Percentiles rank a stretch among this genome's conserved stretches.
Conservation (phyloP, 805 yeast species). For the Metschnikowia corniflorae region DNA sequence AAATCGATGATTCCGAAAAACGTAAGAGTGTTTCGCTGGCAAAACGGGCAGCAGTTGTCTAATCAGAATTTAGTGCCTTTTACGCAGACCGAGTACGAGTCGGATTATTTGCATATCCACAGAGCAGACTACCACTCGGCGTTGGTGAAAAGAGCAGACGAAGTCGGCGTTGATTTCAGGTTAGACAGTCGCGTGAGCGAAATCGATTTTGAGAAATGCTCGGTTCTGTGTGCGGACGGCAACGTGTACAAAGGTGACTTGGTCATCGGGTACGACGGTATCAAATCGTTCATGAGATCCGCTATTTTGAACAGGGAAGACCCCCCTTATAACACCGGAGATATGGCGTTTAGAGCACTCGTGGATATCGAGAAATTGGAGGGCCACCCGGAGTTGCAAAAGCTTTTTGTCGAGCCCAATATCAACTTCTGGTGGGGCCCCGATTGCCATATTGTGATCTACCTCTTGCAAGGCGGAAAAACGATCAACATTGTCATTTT, state of each 20-base stretch:
- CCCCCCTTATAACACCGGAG: constrained; percentile 14
- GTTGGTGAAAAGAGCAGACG: constrained; percentile 20
- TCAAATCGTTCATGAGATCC: constrained; percentile 21
- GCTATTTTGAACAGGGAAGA: constrained; percentile 20
- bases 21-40: constrained; percentile 11
- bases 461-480: constrained; percentile 24
- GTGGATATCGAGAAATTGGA: constrained; percentile 10
- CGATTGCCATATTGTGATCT: constrained; percentile 25
- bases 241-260: constrained; percentile 20
- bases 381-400: constrained; percentile 17
- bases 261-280: constrained; percentile 27
- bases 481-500: constrained; percentile 26
- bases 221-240: constrained; percentile 14
- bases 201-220: background rate
- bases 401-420: constrained; percentile 20
- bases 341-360: constrained; percentile 7
- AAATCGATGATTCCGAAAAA: constrained; percentile 17
- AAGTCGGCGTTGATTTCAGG: constrained; percentile 20
- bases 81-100: constrained; percentile 15
- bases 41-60: constrained; percentile 20
- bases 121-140: constrained; percentile 26
- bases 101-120: constrained; percentile 24
- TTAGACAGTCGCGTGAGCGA: background rate
- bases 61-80: constrained; percentile 19
- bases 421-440: constrained; percentile 34